Evolutionary conservation across 352 stramenopile species (phyloP), one percentile per base, ranked within the genome.

Genomic region (Lagenidium sp.): DNA sequence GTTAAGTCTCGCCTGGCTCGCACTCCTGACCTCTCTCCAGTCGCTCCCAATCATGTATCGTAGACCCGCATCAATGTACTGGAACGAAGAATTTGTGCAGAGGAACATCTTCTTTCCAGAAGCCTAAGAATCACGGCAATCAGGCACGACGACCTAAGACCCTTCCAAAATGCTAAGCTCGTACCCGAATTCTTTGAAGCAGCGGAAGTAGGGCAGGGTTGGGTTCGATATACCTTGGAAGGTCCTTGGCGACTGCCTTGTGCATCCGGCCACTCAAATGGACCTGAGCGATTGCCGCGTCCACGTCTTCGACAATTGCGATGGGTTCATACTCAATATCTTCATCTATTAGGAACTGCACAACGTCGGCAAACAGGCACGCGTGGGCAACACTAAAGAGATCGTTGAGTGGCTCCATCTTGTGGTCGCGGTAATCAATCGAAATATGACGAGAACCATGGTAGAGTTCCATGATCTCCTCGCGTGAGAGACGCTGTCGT

Each of bases 261-360:
- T 97, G 91, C 81, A 97, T 97, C 24, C 88, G 76, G 19, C 88
- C 88, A 25, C 67, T 94, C n/a, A 93, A 56, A 55, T 97, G 91
- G 2, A 95, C 95, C 36, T 92, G 72, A 2, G 77, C 52, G 41
- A 97, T 93, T 1, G 81, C 82, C 10, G 76, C 64, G 22, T 95
- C 60, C 22, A 97, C 73, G 56, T 97, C 91, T 24, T 92, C 82
- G 6, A 96, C 85, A 10, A 84, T 58, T 16, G 83, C 93, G 21
- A 79, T 72, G 1, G 87, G 82, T 58, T 89, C 89, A 57, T 91
- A 97, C 23, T 90, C 74, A 36, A 97, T 96, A 30, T 89, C 60
- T 2, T 69, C 60, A 52, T 96, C 82, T 11, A 95, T 77, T 43
- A 97, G 92, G 55, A 85, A 97, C 60, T 97, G 86, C 18, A 96